phyloP scores from a whole-genome alignment of 805 yeast genomes.

The Soucietia sequanensis region DNA sequence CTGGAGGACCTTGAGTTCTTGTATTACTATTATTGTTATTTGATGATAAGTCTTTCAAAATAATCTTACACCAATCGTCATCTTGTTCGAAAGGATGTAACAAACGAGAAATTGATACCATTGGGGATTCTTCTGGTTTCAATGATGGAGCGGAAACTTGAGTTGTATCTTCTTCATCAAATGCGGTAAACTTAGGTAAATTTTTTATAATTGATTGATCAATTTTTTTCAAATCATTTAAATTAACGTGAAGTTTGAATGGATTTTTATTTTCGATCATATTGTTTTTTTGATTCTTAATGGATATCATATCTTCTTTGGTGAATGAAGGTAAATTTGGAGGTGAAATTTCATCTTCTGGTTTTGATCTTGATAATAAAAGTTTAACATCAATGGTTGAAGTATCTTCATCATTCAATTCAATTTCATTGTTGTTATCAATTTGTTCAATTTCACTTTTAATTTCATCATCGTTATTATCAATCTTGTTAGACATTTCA shows the following conservation, averaged over 20 bases:
- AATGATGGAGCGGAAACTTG: constrained; percentile 17
- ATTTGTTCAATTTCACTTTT: not conserved
- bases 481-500: not conserved
- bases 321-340: constrained; percentile 26
- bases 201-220: constrained; percentile 49
- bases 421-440: not conserved
- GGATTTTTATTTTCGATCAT: constrained; percentile 21
- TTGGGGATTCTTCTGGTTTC: constrained; percentile 27
- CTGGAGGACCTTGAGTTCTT: constrained; percentile 26
- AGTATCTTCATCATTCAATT: constrained; percentile 4
- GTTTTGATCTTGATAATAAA: constrained; percentile 21
- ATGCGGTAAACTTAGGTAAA: constrained; percentile 48
- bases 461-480: not conserved
- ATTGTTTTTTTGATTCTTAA: not conserved
- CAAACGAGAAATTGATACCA: constrained; percentile 64
- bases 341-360: constrained; percentile 28
- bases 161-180: constrained; percentile 30
- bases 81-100: constrained; percentile 64
- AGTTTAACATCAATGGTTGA: constrained; percentile 28
- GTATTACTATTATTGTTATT: constrained; percentile 4
- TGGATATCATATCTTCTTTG: constrained; percentile 18
- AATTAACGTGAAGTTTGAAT: constrained; percentile 45
- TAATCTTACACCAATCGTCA: constrained; percentile 57
- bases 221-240: constrained; percentile 41
- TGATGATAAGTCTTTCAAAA: constrained; percentile 40